Percentiles rank a stretch among this genome's conserved stretches.
These are phyloP conservation scores for Eucalyptus sideroxylon DNA, from an alignment of 345 rosid genomes.

Conservation along the genomic window DNA sequence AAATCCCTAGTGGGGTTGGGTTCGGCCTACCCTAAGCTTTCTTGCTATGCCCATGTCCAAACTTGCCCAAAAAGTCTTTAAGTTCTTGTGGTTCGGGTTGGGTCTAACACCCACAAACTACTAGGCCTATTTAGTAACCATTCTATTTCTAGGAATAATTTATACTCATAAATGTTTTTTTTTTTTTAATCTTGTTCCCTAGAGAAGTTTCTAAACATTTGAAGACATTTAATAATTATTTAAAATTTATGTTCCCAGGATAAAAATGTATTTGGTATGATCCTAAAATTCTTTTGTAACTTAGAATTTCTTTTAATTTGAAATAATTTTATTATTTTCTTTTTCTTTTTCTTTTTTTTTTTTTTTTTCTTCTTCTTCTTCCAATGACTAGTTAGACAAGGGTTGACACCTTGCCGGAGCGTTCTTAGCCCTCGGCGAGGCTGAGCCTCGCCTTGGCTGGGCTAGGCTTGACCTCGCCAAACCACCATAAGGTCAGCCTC, in stretches of 20 bases:
- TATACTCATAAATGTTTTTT: too few species aligned
- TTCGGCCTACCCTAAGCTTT: not conserved
- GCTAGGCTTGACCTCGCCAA: rapidly evolving
- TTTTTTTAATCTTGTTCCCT: too few species aligned
- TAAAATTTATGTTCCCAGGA: rapidly evolving
- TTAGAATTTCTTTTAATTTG: too few species aligned
- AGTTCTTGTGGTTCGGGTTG: not conserved
- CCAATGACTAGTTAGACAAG: rapidly evolving
- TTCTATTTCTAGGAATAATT: too few species aligned
- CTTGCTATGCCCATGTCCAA: not conserved
- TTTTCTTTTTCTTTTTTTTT: too few species aligned
- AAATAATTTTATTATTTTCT: too few species aligned
- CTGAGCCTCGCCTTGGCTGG: too few species aligned
- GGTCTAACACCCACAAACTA: not conserved
- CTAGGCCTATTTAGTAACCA: too few species aligned
- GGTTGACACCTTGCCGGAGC: rapidly evolving
- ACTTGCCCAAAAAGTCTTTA: not conserved
- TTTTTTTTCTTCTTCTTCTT: too few species aligned
- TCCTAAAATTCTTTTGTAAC: too few species aligned
- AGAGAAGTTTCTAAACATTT: too few species aligned
- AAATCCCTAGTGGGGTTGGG: not conserved
- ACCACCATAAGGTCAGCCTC: rapidly evolving
- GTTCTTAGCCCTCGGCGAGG: rapidly evolving
- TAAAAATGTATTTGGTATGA: rapidly evolving
- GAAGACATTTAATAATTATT: too few species aligned